Base-by-base conservation (phyloP, 2,329 filamentous ascomycete genomes). In the Colletotrichum agaves region DNA sequence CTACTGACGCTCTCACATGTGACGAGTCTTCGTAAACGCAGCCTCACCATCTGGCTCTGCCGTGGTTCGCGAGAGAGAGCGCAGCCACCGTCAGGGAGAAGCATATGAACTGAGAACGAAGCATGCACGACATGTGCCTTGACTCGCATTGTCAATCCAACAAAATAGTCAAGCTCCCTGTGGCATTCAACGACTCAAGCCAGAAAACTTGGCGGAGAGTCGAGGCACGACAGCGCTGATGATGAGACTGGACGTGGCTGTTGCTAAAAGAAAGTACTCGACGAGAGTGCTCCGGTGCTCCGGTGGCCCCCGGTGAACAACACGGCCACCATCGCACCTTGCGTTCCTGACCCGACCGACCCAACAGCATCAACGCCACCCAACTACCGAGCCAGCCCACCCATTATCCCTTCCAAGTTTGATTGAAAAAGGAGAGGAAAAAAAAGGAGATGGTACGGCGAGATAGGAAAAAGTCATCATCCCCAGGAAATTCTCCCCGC, bases 311-410 rank as follows among this genome's bases (percentile, higher is more conserved):
- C 1, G 41, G 55, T 41, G 41, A 57, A 33, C n/a, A 63, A 53
- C 31, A 39, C 50, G 15, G 41, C 27, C 41, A 44, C 17, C 3
- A 37, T 15, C 11, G 35, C n/a, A 37, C 41, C 12, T 66, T 27
- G 19, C 59, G 63, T 67, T 67, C 63, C 63, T 67, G 63, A 19
- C 39, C 61, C 60, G 53, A 53, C 61, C 60, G 53, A 58, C 58
- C 58, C 64, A 67, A 64, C 64, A 57, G 35, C 52, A 31, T 37
- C 37, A 63, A 46, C 35, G 64, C 64, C 60, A 67, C 64, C 52
- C 59, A 67, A 67, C 52, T 63, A 67, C 64, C 64, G 60, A 58
- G 39, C 60, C 37, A 31, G 41, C 59, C 52, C 60, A 39, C 44
- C 52, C 60, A 39, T 37, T 50, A 63, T 43, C 63, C 52, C 39